Percentiles rank a stretch among this genome's conserved stretches.
Conservation (phyloP, 371 early-diverging fungal species). For the Circinella umbellata region DNA sequence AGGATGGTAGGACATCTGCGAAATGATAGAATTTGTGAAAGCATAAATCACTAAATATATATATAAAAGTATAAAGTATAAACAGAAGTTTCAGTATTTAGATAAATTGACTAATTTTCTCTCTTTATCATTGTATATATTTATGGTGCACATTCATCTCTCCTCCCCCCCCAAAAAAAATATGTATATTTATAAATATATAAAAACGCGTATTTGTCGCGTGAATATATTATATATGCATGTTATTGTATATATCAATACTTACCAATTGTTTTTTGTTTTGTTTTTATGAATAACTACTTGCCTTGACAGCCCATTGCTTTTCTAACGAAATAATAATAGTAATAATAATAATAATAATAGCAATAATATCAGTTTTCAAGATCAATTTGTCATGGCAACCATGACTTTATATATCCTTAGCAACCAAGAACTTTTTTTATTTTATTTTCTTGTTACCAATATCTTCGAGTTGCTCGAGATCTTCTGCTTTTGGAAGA, state of each 20-base stretch:
- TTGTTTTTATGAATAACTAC: conserved; percentile 1
- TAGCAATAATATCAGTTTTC: not conserved
- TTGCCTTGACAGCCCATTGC: conserved; percentile 91
- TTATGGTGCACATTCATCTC: too few relatives aligned
- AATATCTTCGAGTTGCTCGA: conserved; percentile 81
- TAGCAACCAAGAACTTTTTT: too few relatives aligned
- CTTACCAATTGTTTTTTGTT: not conserved
- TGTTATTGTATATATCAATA: not conserved
- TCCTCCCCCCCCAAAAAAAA: conserved; percentile 6
- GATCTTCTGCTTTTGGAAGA: conserved; percentile 79
- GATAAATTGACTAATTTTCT: not conserved
- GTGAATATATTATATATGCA: too few relatives aligned
- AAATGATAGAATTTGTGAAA: too few relatives aligned
- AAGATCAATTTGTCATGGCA: not conserved
- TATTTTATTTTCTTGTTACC: conserved; percentile 42
- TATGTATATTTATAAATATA: too few relatives aligned
- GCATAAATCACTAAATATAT: not conserved
- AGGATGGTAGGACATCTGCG: not conserved
- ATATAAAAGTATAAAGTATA: conserved; percentile 2
- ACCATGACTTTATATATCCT: too few relatives aligned
- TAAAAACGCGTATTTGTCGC: too few relatives aligned
- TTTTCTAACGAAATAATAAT: conserved; percentile 55
- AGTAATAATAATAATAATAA: too few relatives aligned
- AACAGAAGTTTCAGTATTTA: conserved; percentile 1
- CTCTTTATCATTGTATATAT: too few relatives aligned